Evolutionary conservation across 78 protist genomes (phyloP).

Genomic region (Dictyostelium purpureum): DNA sequence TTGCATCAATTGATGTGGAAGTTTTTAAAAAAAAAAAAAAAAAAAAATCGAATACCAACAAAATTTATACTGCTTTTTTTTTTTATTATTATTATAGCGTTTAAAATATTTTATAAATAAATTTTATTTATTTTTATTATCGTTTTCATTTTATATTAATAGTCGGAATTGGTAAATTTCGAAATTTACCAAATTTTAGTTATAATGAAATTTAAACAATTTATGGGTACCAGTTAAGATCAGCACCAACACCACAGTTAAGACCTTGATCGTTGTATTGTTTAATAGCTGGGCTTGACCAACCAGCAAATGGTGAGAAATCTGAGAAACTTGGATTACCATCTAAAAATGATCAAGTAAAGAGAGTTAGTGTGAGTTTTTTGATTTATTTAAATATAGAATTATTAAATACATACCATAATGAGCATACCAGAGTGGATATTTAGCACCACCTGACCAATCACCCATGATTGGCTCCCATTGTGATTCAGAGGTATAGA

Average conservation of each 20-base stretch:
- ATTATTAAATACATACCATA: no score
- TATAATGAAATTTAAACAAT: conserved; percentile 13
- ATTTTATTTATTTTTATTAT: background rate
- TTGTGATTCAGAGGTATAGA: conserved; percentile 35
- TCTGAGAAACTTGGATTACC: conserved; percentile 67
- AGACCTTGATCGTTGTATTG: conserved; percentile 31
- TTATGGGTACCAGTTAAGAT: conserved; percentile 36
- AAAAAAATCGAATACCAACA: no score
- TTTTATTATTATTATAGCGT: no score
- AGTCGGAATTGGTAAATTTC: no score
- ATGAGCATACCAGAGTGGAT: conserved; percentile 40
- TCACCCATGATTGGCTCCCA: conserved; percentile 70
- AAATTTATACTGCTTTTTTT: no score
- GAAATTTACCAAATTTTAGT: conserved; percentile 16
- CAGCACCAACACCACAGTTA: conserved; percentile 54
- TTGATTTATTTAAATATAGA: no score
- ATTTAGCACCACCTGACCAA: conserved; percentile 9
- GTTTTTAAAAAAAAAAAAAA: no score
- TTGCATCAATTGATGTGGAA: no score
- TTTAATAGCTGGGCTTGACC: conserved; percentile 71
- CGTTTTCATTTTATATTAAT: background rate
- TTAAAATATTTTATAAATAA: background rate
- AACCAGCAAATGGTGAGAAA: conserved; percentile 79
- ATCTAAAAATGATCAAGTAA: no score
- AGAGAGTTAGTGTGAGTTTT: no score